These are phyloP conservation scores for Xylona heveae DNA, from an alignment of 495 filamentous ascomycete genomes.

Conservation along the genomic window DNA sequence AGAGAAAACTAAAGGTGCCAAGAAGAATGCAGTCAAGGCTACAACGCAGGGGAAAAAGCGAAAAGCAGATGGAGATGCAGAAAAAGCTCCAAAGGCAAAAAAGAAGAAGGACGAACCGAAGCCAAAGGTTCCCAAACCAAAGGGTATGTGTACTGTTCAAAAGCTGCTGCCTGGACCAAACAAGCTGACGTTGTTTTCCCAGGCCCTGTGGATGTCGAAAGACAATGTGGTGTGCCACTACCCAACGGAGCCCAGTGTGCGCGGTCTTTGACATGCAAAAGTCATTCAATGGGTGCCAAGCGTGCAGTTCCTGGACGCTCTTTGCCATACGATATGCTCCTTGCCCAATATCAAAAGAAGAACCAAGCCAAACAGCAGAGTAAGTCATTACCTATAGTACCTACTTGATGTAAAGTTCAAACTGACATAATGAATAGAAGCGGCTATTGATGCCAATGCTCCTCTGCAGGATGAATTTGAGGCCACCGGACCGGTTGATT, in stretches of 20 bases:
- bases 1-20: conserved; percentile 32
- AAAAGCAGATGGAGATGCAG: conserved; percentile 63
- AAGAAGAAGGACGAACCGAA: conserved; percentile 83
- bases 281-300: conserved; percentile 91
- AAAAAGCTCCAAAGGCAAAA: conserved; percentile 57
- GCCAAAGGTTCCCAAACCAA: conserved; percentile 66
- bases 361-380: conserved; percentile 96
- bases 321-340: conserved; percentile 83
- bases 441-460: conserved; percentile 80
- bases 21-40: conserved; percentile 38
- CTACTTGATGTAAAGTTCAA: conserved; percentile 5
- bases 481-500: conserved; percentile 53
- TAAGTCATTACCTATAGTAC: conserved; percentile 19
- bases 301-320: conserved; percentile 74
- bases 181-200: conserved; percentile 1
- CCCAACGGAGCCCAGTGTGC: conserved; percentile 76
- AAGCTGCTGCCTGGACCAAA: too few relatives aligned
- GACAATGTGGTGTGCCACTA: conserved; percentile 83
- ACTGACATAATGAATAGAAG: conserved; percentile 34
- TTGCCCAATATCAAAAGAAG: conserved; percentile 93
- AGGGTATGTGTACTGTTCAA: conserved; percentile 33
- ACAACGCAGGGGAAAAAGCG: conserved; percentile 63
- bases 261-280: conserved; percentile 85
- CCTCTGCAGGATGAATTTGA: conserved; percentile 78
- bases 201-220: conserved; percentile 85